Evolutionary conservation across 2,329 filamentous ascomycete genomes (phyloP).

Genomic region (Epichloe coenophiala): DNA sequence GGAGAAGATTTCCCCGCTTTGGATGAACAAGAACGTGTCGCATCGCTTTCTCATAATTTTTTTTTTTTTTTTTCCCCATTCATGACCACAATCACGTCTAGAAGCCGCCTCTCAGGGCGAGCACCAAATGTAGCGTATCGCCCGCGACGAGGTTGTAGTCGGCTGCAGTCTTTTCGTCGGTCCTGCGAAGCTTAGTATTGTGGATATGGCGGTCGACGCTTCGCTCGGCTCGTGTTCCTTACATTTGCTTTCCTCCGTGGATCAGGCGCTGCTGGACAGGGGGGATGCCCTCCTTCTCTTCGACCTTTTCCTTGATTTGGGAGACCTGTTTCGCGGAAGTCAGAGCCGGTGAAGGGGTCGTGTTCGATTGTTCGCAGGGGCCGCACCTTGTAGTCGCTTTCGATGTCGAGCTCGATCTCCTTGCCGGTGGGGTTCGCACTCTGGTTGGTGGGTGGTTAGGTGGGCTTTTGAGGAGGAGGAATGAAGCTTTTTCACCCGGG

Average conservation of each 20-base stretch:
- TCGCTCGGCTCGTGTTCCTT: constrained; percentile 13
- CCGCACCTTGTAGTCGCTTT: constrained; percentile 77
- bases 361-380: too few species aligned
- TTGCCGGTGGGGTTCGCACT: constrained; percentile 93
- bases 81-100: constrained; percentile 5
- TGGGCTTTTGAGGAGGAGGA: fast-evolving
- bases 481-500: too few species aligned
- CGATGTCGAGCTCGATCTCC: constrained; percentile 97
- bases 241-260: constrained; percentile 98
- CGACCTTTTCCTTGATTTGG: constrained; percentile 96
- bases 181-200: constrained; percentile 39
- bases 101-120: constrained; percentile 74
- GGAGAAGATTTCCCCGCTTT: too few species aligned
- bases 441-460: constrained; percentile 18
- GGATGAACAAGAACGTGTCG: neutral
- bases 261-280: constrained; percentile 94
- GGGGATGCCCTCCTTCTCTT: constrained; percentile 97
- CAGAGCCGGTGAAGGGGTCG: neutral
- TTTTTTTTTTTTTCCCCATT: neutral
- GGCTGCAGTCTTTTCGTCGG: constrained; percentile 82
- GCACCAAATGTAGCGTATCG: constrained; percentile 85
- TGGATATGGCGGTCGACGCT: too few species aligned
- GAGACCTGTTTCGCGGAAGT: constrained; percentile 47
- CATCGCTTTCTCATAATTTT: too few species aligned
- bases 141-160: constrained; percentile 89